Evolutionary conservation across 2,329 filamentous ascomycete genomes (phyloP).

Genomic region (Aspergillus sp.): DNA sequence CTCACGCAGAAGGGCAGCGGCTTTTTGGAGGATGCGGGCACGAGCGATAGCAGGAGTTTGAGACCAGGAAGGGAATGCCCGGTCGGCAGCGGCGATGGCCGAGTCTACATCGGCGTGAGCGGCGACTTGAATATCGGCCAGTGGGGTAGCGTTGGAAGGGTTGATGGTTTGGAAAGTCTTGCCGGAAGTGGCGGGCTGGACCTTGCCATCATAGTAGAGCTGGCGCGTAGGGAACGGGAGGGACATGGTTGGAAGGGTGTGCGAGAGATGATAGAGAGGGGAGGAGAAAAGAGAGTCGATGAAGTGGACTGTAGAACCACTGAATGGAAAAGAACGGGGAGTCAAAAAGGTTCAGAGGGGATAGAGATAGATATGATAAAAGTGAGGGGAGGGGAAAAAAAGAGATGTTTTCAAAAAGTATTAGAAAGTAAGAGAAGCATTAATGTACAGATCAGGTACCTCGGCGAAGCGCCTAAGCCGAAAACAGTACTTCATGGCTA

Average conservation of each 20-base stretch:
- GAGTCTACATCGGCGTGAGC: slow-evolving; percentile 68
- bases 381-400: not conserved
- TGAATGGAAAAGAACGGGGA: slow-evolving; percentile 4
- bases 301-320: no score
- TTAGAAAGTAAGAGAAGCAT: not conserved
- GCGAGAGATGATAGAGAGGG: slow-evolving; percentile 16
- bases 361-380: not conserved
- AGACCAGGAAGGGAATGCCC: slow-evolving; percentile 76
- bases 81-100: slow-evolving; percentile 69
- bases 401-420: not conserved
- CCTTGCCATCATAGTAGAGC: slow-evolving; percentile 74
- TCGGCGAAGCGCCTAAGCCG: not conserved
- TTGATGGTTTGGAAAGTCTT: slow-evolving; percentile 71
- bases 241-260: slow-evolving; percentile 26
- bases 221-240: slow-evolving; percentile 55
- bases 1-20: slow-evolving; percentile 70
- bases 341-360: no score
- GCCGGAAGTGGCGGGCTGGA: slow-evolving; percentile 61
- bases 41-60: slow-evolving; percentile 72
- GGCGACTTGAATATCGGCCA: slow-evolving; percentile 72
- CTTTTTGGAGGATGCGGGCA: slow-evolving; percentile 74
- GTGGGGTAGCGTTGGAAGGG: slow-evolving; percentile 67
- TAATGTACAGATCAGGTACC: slow-evolving; percentile 1
- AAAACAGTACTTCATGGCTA: not conserved
- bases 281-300: not conserved